Conservation (phyloP, 2,329 filamentous ascomycete genomes). For the Paraphoma sp. region DNA sequence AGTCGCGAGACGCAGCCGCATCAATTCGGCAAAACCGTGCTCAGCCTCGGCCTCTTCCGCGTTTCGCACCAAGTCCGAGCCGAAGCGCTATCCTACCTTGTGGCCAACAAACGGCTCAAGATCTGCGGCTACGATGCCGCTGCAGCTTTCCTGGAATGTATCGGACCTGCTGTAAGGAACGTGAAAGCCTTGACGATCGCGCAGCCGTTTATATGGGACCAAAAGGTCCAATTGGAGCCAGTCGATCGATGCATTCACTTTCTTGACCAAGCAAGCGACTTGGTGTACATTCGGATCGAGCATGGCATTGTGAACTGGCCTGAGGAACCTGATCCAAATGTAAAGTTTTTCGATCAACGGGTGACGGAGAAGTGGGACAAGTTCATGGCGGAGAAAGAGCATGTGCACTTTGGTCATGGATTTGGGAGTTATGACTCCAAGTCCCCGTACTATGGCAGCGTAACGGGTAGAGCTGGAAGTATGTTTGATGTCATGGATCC, state of each 20-base stretch:
- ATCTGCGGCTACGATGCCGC: conserved; percentile 12
- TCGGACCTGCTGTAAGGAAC: conserved; percentile 1
- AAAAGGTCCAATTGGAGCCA: not conserved
- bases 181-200: conserved; percentile 5
- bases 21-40: conserved; percentile 13
- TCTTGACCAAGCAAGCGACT: not conserved
- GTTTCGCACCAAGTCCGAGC: conserved; percentile 23
- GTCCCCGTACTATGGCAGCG: not conserved
- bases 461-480: not conserved
- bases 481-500: not conserved
- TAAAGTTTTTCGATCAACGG: not conserved
- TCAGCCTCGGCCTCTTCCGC: conserved; percentile 25
- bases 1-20: conserved; percentile 1
- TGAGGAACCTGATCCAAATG: no score
- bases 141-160: conserved; percentile 11
- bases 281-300: not conserved
- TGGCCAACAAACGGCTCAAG: conserved; percentile 14
- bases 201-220: not conserved
- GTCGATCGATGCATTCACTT: not conserved
- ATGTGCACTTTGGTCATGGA: not conserved
- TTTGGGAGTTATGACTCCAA: not conserved
- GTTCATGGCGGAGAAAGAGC: not conserved
- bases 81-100: conserved; percentile 28
- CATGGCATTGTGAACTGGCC: not conserved
- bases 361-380: no score